Percentiles rank a stretch among this genome's conserved stretches.
Evolutionary conservation across 768 basidiomycete species (phyloP).

Genomic region (Podaxis sp.): DNA sequence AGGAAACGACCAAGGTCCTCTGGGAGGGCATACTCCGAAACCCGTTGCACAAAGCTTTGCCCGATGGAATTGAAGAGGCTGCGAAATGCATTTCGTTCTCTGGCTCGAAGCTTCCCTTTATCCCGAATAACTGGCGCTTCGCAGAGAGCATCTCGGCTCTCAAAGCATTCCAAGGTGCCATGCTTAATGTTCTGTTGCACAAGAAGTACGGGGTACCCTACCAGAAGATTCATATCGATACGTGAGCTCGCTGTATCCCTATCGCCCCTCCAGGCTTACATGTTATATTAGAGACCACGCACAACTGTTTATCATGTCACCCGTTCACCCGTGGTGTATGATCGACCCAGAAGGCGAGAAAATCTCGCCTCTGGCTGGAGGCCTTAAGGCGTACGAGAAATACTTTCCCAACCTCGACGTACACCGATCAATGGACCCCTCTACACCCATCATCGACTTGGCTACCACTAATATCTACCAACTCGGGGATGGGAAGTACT

Average conservation of each 20-base stretch:
- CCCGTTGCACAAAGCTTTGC: constrained; percentile 14
- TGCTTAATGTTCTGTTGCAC: constrained; percentile 25
- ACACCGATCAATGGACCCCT: constrained; percentile 7
- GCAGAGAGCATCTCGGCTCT: constrained; percentile 28
- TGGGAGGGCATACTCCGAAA: constrained; percentile 19
- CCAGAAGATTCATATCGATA: constrained; percentile 25
- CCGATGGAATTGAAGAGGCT: constrained; percentile 18
- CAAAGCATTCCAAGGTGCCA: constrained; percentile 27
- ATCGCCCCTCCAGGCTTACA: background rate
- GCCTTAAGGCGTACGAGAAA: constrained; percentile 9
- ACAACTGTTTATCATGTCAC: constrained; percentile 22
- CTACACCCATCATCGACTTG: constrained; percentile 1
- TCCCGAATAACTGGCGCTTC: constrained; percentile 28
- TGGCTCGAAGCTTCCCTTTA: constrained; percentile 16
- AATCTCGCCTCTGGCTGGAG: background rate
- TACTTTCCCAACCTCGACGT: constrained; percentile 21
- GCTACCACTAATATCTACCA: constrained; percentile 27
- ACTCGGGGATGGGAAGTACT: constrained; percentile 25
- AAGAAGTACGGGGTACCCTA: constrained; percentile 23
- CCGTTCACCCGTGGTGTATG: constrained; percentile 4
- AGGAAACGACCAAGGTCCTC: constrained; percentile 13
- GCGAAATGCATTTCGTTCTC: constrained; percentile 18
- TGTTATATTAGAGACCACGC: constrained; percentile 21
- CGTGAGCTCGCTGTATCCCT: constrained; percentile 15
- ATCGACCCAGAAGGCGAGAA: constrained; percentile 19